These are phyloP conservation scores for Citrus glauca DNA, from an alignment of 345 rosid species.

Conservation along the genomic window DNA sequence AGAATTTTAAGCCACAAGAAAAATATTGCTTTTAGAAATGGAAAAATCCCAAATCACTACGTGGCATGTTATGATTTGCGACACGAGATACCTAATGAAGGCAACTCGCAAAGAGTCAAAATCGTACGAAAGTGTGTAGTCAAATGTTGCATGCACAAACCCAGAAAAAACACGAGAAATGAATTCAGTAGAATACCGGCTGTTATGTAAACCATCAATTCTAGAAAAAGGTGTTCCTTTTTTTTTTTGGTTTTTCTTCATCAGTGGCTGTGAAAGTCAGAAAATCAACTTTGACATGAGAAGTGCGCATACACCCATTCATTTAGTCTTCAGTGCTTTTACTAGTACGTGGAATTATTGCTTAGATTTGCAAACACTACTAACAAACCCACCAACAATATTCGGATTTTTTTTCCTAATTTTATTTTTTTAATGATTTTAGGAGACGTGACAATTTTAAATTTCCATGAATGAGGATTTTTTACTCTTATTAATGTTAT, in stretches of 20 bases:
- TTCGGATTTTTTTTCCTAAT: too few species aligned
- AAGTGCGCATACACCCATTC: too few species aligned
- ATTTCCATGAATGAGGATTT: too few species aligned
- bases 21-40: neutral
- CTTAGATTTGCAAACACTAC: neutral
- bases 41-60: neutral
- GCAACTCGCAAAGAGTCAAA: neutral
- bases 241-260: too few species aligned
- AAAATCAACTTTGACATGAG: neutral
- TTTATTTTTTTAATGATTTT: too few species aligned
- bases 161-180: too few species aligned
- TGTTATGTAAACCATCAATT: neutral
- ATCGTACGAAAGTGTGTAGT: neutral
- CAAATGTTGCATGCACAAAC: neutral
- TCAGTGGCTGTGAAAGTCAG: neutral
- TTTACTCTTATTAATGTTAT: too few species aligned
- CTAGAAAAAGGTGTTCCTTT: neutral
- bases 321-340: neutral
- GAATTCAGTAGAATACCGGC: neutral
- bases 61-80: neutral
- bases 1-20: neutral
- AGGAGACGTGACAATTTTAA: too few species aligned
- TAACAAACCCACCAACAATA: too few species aligned
- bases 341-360: neutral
- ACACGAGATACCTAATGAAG: neutral